Conservation (phyloP, 345 rosid genomes). For the Nasturtium officinale region DNA sequence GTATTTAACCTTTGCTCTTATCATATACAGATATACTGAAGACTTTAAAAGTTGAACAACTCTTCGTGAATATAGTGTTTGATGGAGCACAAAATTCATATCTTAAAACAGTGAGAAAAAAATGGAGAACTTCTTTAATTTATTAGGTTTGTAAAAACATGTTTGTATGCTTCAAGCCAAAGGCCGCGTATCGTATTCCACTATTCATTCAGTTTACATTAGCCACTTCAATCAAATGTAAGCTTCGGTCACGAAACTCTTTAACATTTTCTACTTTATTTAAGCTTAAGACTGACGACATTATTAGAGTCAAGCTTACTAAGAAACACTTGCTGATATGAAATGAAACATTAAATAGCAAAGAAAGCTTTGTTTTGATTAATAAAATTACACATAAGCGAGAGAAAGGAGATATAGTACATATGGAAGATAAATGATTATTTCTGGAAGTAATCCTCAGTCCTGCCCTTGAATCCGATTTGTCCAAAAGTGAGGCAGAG, state of each 20-base stretch:
- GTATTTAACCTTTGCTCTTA: background rate
- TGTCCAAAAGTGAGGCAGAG: slow-evolving; percentile 89
- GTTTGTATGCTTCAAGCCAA: background rate
- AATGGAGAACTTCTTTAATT: too few relatives aligned
- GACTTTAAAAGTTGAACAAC: background rate
- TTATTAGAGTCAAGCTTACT: background rate
- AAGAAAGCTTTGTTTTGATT: slow-evolving; percentile 16
- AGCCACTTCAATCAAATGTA: background rate
- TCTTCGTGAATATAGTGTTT: background rate
- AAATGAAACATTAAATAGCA: slow-evolving; percentile 30
- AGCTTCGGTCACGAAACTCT: background rate
- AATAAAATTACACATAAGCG: slow-evolving; percentile 22
- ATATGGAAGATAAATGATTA: slow-evolving; percentile 3
- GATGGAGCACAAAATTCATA: background rate
- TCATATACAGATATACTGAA: background rate
- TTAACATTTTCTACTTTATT: background rate
- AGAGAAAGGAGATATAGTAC: slow-evolving; percentile 6
- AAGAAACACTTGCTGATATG: slow-evolving; percentile 2
- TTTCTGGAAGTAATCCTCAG: slow-evolving; percentile 64
- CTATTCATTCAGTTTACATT: background rate
- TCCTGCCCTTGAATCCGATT: slow-evolving; percentile 96
- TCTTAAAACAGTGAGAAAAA: background rate
- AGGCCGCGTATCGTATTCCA: background rate
- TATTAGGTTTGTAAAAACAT: background rate
- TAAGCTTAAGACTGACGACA: background rate